Evolutionary conservation across 305 asterid species (phyloP).

Genomic region (Fraxinus albicans): DNA sequence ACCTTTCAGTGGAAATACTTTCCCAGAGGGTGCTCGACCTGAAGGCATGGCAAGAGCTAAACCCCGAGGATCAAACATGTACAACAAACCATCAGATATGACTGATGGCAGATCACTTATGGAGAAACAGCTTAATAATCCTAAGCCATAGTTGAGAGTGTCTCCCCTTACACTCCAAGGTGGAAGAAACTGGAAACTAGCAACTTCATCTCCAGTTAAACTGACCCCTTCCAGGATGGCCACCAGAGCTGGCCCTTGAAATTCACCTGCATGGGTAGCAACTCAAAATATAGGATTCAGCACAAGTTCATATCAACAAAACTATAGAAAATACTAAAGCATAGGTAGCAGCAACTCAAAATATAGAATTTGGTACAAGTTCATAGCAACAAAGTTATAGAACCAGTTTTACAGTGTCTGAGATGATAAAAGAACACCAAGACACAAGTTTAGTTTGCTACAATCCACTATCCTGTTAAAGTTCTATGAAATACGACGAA

Average conservation of each 20-base stretch:
- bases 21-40: conserved; percentile 73
- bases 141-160: conserved; percentile 87
- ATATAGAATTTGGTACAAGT: conserved; percentile 25
- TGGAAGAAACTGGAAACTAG: conserved; percentile 88
- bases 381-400: conserved; percentile 1
- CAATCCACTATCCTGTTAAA: conserved; percentile 14
- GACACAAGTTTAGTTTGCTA: not conserved
- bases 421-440: not conserved
- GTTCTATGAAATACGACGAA: conserved; percentile 21
- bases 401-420: conserved; percentile 1
- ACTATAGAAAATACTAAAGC: conserved; percentile 18
- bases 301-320: conserved; percentile 19
- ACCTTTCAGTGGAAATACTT: conserved; percentile 85
- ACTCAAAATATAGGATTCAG: conserved; percentile 27
- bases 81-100: conserved; percentile 85
- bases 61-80: conserved; percentile 95
- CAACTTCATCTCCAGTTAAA: conserved; percentile 87
- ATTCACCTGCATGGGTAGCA: conserved; percentile 73
- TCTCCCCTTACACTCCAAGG: conserved; percentile 92
- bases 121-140: conserved; percentile 89
- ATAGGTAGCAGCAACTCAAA: conserved; percentile 30
- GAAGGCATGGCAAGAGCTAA: conserved; percentile 65
- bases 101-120: conserved; percentile 81
- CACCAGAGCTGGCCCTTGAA: conserved; percentile 95
- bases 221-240: conserved; percentile 85